Conservation (phyloP, 345 rosid species). For the Excoecaria agallocha region DNA sequence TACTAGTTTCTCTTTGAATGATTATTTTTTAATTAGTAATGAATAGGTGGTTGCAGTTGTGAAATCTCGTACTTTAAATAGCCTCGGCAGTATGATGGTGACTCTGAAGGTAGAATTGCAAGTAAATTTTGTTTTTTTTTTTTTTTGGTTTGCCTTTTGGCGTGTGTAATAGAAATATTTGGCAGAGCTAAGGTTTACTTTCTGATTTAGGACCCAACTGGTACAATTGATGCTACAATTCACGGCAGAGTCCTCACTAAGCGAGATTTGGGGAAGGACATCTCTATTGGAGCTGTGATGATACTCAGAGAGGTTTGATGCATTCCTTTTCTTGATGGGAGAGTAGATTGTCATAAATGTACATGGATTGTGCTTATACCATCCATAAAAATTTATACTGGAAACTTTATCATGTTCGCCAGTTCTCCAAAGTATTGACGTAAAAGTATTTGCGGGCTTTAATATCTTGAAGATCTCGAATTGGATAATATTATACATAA, state of each 20-base stretch:
- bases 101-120: constrained; percentile 62
- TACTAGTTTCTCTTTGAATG: neutral
- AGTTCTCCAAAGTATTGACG: neutral
- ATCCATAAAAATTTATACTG: neutral
- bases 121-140: neutral
- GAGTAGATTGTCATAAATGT: neutral
- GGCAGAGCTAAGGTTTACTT: constrained; percentile 1
- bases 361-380: neutral
- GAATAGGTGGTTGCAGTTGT: constrained; percentile 66
- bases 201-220: constrained; percentile 70
- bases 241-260: constrained; percentile 57
- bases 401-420: neutral
- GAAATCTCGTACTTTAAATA: constrained; percentile 67
- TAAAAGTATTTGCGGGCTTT: neutral
- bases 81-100: constrained; percentile 78
- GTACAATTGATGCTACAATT: constrained; percentile 69
- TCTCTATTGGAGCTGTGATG: constrained; percentile 67
- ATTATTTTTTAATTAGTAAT: neutral
- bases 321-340: constrained; percentile 1
- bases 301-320: constrained; percentile 59
- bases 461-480: constrained; percentile 4
- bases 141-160: constrained; percentile 5
- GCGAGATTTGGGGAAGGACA: constrained; percentile 52
- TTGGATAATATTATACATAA: neutral
- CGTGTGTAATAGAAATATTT: neutral